Percentiles rank a stretch among this genome's conserved stretches.
Conservation (phyloP, 2,329 filamentous ascomycete species). For the Stemphylium beticola region DNA sequence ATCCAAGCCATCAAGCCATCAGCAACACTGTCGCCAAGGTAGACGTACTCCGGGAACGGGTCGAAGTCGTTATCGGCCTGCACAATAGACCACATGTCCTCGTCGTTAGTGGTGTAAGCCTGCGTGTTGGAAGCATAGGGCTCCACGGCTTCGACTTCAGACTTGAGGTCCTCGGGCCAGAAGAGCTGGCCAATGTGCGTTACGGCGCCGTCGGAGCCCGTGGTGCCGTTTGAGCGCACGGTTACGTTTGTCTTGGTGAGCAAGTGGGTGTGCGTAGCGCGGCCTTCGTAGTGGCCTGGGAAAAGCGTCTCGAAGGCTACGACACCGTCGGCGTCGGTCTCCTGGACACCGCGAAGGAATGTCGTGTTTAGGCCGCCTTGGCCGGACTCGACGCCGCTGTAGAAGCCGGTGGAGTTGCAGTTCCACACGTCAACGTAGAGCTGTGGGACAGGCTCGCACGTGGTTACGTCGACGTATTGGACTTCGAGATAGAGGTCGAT, state of each 20-base stretch:
- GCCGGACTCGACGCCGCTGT: constrained; percentile 52
- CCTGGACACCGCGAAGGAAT: constrained; percentile 57
- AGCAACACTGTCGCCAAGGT: constrained; percentile 25
- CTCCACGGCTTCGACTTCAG: constrained; percentile 45
- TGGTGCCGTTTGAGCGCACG: constrained; percentile 47
- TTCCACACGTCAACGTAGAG: constrained; percentile 61
- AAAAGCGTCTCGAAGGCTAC: constrained; percentile 57
- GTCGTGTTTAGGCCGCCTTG: constrained; percentile 21
- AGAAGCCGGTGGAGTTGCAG: constrained; percentile 34
- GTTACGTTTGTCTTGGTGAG: constrained; percentile 48
- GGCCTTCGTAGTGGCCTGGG: constrained; percentile 50
- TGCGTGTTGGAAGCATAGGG: constrained; percentile 50
- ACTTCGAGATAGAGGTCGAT: constrained; percentile 57
- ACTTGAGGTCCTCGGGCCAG: constrained; percentile 49
- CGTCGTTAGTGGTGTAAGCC: constrained; percentile 24
- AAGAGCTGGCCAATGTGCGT: constrained; percentile 54
- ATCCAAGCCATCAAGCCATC: constrained; percentile 39
- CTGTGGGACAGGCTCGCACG: constrained; percentile 57
- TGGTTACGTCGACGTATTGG: constrained; percentile 60
- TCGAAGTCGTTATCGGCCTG: constrained; percentile 31
- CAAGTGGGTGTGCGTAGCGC: constrained; percentile 39
- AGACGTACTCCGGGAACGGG: constrained; percentile 33
- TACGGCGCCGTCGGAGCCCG: constrained; percentile 38
- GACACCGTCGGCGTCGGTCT: constrained; percentile 55
- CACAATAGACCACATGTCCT: constrained; percentile 37